Evolutionary conservation across 495 filamentous ascomycete species (phyloP).

Genomic region (Hypoxylon trugodes): DNA sequence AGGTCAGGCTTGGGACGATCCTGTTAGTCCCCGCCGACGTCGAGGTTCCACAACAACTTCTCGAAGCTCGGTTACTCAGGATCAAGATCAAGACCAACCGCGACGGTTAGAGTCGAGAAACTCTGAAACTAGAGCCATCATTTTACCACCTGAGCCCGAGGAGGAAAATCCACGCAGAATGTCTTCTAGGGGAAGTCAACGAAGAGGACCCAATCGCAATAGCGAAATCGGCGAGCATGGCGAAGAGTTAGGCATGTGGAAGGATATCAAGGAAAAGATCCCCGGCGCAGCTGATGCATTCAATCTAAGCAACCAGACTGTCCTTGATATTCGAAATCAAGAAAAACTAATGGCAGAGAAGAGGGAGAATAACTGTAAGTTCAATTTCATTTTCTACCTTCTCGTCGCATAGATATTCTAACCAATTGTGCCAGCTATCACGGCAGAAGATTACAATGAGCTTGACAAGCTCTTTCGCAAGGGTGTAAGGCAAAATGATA

Average conservation of each 20-base stretch:
- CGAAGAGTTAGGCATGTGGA: slow-evolving; percentile 57
- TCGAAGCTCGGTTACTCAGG: too few relatives aligned
- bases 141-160: background rate
- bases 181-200: slow-evolving; percentile 56
- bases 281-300: slow-evolving; percentile 48
- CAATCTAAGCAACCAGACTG: slow-evolving; percentile 52
- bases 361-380: slow-evolving; percentile 44
- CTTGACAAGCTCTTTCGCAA: slow-evolving; percentile 52
- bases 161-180: slow-evolving; percentile 34
- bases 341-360: slow-evolving; percentile 56
- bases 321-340: slow-evolving; percentile 51
- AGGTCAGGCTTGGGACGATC: slow-evolving; percentile 24
- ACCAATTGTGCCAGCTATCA: slow-evolving; percentile 24
- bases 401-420: background rate
- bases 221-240: slow-evolving; percentile 55
- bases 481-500: slow-evolving; percentile 54
- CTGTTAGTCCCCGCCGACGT: slow-evolving; percentile 7
- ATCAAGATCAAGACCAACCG: background rate
- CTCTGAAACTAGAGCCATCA: background rate
- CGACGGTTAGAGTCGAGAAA: background rate
- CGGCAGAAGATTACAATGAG: slow-evolving; percentile 42
- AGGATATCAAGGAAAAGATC: slow-evolving; percentile 54
- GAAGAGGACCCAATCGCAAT: slow-evolving; percentile 58
- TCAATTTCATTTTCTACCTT: background rate
- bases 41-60: background rate